Conservation (phyloP, 1,284 basidiomycete species). For the Rhodotorula mucilaginosa region DNA sequence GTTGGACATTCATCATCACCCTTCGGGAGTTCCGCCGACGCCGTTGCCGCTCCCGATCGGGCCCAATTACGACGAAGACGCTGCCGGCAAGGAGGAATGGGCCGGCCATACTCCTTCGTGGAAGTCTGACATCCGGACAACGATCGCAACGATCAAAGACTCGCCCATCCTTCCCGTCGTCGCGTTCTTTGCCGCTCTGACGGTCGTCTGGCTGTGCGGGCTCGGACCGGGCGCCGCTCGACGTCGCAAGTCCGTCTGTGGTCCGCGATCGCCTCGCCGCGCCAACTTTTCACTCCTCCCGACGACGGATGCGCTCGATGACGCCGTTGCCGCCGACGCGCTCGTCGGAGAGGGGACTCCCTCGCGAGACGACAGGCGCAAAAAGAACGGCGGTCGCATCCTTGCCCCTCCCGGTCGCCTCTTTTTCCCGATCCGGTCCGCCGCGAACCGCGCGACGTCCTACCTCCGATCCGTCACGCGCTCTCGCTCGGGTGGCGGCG, state of each 20-base stretch:
- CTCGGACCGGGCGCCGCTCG: constrained; percentile 11
- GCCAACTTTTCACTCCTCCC: constrained; percentile 24
- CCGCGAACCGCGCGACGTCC: constrained; percentile 22
- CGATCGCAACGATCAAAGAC: constrained; percentile 23
- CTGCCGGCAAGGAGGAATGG: constrained; percentile 13
- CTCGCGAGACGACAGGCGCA: neutral
- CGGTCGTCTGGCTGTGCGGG: constrained; percentile 21
- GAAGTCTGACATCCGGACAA: constrained; percentile 23
- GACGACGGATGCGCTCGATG: constrained; percentile 1
- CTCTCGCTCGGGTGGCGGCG: neutral
- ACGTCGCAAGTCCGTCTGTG: constrained; percentile 26
- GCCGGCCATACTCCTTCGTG: constrained; percentile 34
- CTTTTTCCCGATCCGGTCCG: constrained; percentile 20
- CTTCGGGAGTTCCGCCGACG: neutral
- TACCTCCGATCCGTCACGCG: constrained; percentile 6
- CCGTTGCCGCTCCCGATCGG: constrained; percentile 1
- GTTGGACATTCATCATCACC: neutral
- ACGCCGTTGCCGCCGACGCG: constrained; percentile 2
- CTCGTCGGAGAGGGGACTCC: constrained; percentile 3
- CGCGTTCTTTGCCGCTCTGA: constrained; percentile 17
- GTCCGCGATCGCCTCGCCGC: constrained; percentile 5
- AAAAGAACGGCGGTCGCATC: neutral
- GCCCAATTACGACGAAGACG: neutral
- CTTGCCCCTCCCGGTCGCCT: neutral
- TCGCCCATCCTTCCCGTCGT: constrained; percentile 23